Evolutionary conservation across 2,329 filamentous ascomycete species (phyloP).

Genomic region (Ambrosiella beaveri): DNA sequence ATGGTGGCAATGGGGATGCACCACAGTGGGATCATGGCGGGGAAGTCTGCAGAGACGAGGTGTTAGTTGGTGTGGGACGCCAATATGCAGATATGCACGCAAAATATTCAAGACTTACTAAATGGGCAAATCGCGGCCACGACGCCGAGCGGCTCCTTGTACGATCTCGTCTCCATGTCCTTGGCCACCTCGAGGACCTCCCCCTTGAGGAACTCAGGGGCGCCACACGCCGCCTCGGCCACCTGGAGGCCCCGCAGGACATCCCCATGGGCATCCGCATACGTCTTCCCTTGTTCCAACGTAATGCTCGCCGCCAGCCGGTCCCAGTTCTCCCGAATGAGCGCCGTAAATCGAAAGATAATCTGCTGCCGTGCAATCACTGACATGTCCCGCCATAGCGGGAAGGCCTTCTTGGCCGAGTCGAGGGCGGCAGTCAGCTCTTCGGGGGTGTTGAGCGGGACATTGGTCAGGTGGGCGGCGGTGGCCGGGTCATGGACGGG

Average conservation of each 20-base stretch:
- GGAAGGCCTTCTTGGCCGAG: constrained; percentile 60
- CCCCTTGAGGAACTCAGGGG: constrained; percentile 66
- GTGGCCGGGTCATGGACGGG: constrained; percentile 70
- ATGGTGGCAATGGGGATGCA: constrained; percentile 71
- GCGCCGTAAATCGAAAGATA: constrained; percentile 69
- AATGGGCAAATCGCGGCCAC: constrained; percentile 76
- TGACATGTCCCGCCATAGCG: constrained; percentile 54
- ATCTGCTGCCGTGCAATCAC: constrained; percentile 62
- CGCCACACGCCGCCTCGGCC: constrained; percentile 64
- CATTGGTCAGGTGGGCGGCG: constrained; percentile 68
- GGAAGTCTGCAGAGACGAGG: constrained; percentile 45
- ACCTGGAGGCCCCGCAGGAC: constrained; percentile 71
- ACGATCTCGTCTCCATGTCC: constrained; percentile 77
- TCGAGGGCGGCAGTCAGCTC: constrained; percentile 61
- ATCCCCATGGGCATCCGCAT: constrained; percentile 67
- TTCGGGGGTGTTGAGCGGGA: constrained; percentile 62
- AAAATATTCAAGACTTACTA: constrained; percentile 34
- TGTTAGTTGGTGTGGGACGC: neutral
- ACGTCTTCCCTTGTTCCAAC: constrained; percentile 76
- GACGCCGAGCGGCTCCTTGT: constrained; percentile 65
- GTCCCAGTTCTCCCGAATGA: constrained; percentile 76
- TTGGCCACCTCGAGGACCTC: constrained; percentile 73
- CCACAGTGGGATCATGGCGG: constrained; percentile 88
- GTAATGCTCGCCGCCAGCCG: constrained; percentile 70
- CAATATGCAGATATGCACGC: neutral